phyloP scores from a whole-genome alignment of 345 rosid genomes.

The Sonneratia caseolaris region DNA sequence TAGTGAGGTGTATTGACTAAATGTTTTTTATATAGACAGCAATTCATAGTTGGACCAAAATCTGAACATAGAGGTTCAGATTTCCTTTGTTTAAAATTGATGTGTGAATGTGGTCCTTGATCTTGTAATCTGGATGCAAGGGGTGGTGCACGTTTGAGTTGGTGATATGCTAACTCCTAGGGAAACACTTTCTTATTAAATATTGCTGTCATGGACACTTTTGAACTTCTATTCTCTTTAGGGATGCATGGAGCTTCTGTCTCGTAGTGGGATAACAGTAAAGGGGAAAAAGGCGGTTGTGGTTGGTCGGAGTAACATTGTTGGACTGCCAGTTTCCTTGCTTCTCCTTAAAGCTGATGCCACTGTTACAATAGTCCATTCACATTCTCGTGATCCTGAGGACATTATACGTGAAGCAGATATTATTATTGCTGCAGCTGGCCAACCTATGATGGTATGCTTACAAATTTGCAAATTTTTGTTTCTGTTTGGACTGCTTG shows the following conservation, averaged over 20 bases:
- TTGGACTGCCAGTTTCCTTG: conserved; percentile 83
- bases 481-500: neutral
- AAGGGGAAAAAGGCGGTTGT: conserved; percentile 81
- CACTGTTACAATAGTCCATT: conserved; percentile 72
- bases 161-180: neutral
- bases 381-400: conserved; percentile 58
- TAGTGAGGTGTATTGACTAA: neutral
- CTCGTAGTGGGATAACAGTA: conserved; percentile 52
- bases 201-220: neutral
- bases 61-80: neutral
- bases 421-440: conserved; percentile 85
- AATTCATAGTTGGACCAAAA: neutral
- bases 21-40: neutral
- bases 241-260: conserved; percentile 88
- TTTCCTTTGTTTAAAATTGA: neutral
- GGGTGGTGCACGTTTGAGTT: neutral
- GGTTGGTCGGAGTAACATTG: conserved; percentile 90
- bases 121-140: neutral
- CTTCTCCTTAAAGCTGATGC: conserved; percentile 91
- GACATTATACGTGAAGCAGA: conserved; percentile 68
- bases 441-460: conserved; percentile 76
- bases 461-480: neutral
- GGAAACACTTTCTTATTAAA: neutral
- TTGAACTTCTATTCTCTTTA: conserved; percentile 13
- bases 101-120: neutral